phyloP scores from a whole-genome alignment of 2,329 filamentous ascomycete species.

The Scedosporium apiospermum region DNA sequence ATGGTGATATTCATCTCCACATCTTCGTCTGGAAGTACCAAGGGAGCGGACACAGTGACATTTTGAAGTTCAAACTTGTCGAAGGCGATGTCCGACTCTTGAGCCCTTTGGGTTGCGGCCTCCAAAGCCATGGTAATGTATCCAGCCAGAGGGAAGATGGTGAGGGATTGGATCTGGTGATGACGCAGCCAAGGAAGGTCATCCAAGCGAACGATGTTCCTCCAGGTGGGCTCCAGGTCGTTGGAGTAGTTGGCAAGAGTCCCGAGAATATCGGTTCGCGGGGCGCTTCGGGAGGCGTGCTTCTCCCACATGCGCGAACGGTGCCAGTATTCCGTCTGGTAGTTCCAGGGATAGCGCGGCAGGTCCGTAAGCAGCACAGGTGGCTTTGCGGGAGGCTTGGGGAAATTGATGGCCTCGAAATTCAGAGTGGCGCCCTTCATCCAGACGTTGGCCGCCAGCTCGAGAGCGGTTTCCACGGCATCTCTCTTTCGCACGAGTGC shows the following conservation, averaged over 20 bases:
- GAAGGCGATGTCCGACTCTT: constrained; percentile 12
- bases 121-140: constrained; percentile 42
- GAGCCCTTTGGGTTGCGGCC: constrained; percentile 28
- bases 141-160: constrained; percentile 45
- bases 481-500: constrained; percentile 42
- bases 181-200: constrained; percentile 49
- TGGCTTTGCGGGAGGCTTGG: constrained; percentile 4
- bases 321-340: constrained; percentile 35
- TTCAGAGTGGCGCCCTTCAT: constrained; percentile 32
- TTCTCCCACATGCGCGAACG: constrained; percentile 33
- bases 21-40: constrained; percentile 38
- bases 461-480: constrained; percentile 32
- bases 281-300: constrained; percentile 29
- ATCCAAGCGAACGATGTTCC: constrained; percentile 35
- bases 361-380: constrained; percentile 29
- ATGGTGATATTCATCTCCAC: constrained; percentile 41
- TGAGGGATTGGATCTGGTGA: constrained; percentile 47
- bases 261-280: constrained; percentile 37
- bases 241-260: constrained; percentile 31
- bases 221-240: constrained; percentile 37
- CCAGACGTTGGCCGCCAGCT: constrained; percentile 34
- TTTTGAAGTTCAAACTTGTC: constrained; percentile 33
- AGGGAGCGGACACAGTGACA: constrained; percentile 33
- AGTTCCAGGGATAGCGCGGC: constrained; percentile 38
- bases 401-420: constrained; percentile 36